phyloP scores from a whole-genome alignment of 768 basidiomycete species.

The Fomitopsis serialis region DNA sequence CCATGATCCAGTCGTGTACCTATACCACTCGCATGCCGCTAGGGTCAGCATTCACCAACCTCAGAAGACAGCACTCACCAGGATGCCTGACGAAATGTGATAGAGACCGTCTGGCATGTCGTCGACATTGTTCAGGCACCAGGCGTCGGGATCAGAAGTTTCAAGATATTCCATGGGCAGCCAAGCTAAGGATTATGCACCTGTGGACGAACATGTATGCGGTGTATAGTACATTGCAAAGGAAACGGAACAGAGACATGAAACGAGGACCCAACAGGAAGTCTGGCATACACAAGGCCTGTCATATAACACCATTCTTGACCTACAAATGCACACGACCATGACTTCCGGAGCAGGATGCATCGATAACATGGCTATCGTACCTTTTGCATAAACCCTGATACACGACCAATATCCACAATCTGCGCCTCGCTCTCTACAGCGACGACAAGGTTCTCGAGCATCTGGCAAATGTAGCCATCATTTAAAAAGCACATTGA shows the following conservation, averaged over 20 bases:
- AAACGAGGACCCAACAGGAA: not conserved
- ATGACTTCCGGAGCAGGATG: not conserved
- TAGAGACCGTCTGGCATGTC: no score
- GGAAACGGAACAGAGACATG: not conserved
- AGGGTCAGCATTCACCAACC: no score
- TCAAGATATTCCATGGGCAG: no score
- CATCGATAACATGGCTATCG: conserved; percentile 5
- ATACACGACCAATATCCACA: conserved; percentile 79
- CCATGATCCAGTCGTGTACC: no score
- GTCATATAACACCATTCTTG: not conserved
- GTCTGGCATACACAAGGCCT: not conserved
- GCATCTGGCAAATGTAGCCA: conserved; percentile 45
- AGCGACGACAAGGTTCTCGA: conserved; percentile 80
- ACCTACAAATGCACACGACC: not conserved
- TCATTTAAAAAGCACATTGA: conserved; percentile 4
- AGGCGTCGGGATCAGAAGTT: no score
- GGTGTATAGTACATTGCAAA: not conserved
- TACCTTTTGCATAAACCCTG: conserved; percentile 90
- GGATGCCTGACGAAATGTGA: no score
- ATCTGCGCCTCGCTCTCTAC: conserved; percentile 81
- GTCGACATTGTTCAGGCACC: no score
- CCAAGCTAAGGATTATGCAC: no score
- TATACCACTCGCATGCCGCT: no score
- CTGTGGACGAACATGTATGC: not conserved
- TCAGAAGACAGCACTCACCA: no score